Evolutionary conservation across 805 yeast genomes (phyloP).

Genomic region (Teunomyces stri): DNA sequence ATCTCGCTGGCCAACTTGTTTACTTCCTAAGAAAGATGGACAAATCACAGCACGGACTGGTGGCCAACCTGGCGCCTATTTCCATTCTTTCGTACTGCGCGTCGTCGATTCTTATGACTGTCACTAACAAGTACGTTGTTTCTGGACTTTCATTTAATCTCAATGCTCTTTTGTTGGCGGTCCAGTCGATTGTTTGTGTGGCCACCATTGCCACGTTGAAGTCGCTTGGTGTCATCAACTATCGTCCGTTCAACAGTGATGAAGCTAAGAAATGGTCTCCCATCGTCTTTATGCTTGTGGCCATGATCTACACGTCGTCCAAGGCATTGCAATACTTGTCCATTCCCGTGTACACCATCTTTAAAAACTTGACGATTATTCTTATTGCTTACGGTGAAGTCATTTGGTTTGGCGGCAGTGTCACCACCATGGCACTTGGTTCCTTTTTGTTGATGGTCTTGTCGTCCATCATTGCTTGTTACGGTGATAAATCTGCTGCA

Average conservation of each 20-base stretch:
- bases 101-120: constrained; percentile 95
- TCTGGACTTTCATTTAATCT: constrained; percentile 68
- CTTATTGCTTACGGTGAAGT: constrained; percentile 98
- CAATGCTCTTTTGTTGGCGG: constrained; percentile 85
- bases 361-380: constrained; percentile 95
- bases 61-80: constrained; percentile 58
- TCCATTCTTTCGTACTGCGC: constrained; percentile 84
- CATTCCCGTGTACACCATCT: constrained; percentile 95
- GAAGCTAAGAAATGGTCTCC: constrained; percentile 98
- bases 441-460: constrained; percentile 91
- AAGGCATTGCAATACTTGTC: constrained; percentile 89
- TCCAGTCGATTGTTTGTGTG: constrained; percentile 85
- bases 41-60: constrained; percentile 18
- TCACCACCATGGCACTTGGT: constrained; percentile 83
- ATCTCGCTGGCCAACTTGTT: constrained; percentile 33
- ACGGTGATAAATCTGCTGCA: constrained; percentile 63
- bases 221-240: constrained; percentile 71
- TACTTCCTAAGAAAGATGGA: constrained; percentile 26
- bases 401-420: constrained; percentile 91
- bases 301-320: constrained; percentile 94
- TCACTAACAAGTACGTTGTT: constrained; percentile 93
- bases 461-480: constrained; percentile 93
- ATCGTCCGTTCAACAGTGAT: constrained; percentile 76
- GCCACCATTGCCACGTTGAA: constrained; percentile 71
- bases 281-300: constrained; percentile 81